A percentile compares a stretch with the other conserved stretches of the same genome.
Conservation (phyloP, 2,329 filamentous ascomycete species). For the Dactylonectria macrodidyma region DNA sequence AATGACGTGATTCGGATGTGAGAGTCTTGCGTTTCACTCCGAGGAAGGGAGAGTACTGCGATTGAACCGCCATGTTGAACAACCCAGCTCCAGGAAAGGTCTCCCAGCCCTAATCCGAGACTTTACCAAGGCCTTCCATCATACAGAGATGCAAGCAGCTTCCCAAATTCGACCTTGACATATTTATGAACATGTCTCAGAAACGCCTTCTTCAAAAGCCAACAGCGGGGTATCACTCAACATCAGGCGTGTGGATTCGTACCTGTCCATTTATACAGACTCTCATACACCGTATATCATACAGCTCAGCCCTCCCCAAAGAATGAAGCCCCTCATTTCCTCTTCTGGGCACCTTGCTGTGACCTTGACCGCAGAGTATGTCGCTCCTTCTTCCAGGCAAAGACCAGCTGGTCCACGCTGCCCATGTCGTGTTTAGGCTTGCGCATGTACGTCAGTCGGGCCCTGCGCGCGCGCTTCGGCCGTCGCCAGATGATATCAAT, state of each 20-base stretch:
- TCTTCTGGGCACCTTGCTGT: slow-evolving; percentile 47
- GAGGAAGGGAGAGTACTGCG: neutral
- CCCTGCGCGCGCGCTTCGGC: slow-evolving; percentile 87
- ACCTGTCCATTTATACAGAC: slow-evolving; percentile 40
- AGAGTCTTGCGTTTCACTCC: neutral
- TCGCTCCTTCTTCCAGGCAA: slow-evolving; percentile 64
- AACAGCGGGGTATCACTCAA: neutral
- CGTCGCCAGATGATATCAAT: slow-evolving; percentile 94
- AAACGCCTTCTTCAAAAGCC: neutral
- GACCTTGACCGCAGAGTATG: slow-evolving; percentile 56
- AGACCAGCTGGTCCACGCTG: slow-evolving; percentile 85
- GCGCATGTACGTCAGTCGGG: slow-evolving; percentile 92
- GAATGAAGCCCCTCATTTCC: slow-evolving; percentile 28
- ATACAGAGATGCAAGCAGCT: no score
- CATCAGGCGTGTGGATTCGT: slow-evolving; percentile 24
- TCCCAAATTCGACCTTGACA: no score
- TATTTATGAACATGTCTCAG: neutral
- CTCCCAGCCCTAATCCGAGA: neutral
- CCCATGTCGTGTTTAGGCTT: slow-evolving; percentile 90
- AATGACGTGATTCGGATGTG: neutral
- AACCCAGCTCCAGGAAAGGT: neutral
- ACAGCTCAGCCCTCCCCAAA: slow-evolving; percentile 38
- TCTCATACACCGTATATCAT: slow-evolving; percentile 50
- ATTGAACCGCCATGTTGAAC: neutral
- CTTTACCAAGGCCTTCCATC: no score